These are phyloP conservation scores for Erigeron canadensis DNA, from an alignment of 129 eudicot genomes.

Conservation along the genomic window DNA sequence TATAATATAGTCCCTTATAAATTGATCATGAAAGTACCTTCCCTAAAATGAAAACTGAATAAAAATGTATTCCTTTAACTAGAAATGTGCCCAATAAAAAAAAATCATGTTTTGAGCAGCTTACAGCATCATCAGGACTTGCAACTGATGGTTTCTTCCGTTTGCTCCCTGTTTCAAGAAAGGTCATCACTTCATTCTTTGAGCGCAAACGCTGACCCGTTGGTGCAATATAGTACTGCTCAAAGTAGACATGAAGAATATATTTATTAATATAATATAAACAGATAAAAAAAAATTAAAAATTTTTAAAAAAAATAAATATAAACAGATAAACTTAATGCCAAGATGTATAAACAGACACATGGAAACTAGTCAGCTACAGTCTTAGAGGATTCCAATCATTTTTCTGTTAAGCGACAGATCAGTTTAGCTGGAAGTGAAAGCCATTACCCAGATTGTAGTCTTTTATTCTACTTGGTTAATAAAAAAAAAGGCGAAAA, in stretches of 20 bases:
- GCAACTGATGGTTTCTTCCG: conserved; percentile 29
- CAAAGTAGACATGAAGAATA: conserved; percentile 14
- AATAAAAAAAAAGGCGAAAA: too few species aligned
- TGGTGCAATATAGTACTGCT: conserved; percentile 52
- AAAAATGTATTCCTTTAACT: not conserved
- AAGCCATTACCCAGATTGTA: not conserved
- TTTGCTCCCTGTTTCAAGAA: conserved; percentile 52
- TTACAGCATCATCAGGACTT: conserved; percentile 47
- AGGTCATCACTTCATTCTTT: conserved; percentile 52
- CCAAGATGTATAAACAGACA: conserved; percentile 1
- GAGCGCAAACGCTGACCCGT: conserved; percentile 48
- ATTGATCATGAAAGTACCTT: not conserved
- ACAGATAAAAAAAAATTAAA: too few species aligned
- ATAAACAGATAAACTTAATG: not conserved
- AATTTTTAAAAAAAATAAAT: too few species aligned
- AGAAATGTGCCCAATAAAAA: not conserved
- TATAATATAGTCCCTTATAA: not conserved
- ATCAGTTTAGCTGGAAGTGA: conserved; percentile 16
- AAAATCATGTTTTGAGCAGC: conserved; percentile 13
- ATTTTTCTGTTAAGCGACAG: conserved; percentile 1
- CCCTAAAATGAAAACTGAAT: not conserved
- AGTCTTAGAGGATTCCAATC: not conserved
- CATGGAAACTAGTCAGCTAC: conserved; percentile 1
- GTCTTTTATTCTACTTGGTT: not conserved
- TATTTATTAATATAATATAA: conserved; percentile 9